A percentile compares a stretch with the other conserved stretches of the same genome.
Conservation (phyloP, 2,329 filamentous ascomycete genomes). For the Helminthosporium solani region DNA sequence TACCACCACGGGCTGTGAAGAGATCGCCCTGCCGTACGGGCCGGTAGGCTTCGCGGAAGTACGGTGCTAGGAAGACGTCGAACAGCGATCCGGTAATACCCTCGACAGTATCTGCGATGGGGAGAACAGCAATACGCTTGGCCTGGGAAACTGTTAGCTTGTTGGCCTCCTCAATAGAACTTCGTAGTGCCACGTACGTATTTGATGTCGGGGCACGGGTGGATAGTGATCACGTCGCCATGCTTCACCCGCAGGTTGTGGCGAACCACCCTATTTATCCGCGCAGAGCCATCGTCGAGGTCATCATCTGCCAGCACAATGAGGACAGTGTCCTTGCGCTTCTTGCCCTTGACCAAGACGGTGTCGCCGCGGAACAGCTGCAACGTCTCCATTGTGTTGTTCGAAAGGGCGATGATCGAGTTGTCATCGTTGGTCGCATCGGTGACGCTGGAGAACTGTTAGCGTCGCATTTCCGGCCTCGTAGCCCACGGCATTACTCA, state of each 20-base stretch:
- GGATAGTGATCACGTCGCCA: conserved; percentile 94
- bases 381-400: conserved; percentile 97
- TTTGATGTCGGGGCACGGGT: conserved; percentile 99
- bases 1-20: conserved; percentile 95
- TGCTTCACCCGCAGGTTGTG: conserved; percentile 99
- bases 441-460: conserved; percentile 70
- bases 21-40: conserved; percentile 96
- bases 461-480: conserved; percentile 17
- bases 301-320: conserved; percentile 98
- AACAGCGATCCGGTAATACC: conserved; percentile 96
- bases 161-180: background rate
- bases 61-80: conserved; percentile 97
- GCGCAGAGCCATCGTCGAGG: conserved; percentile 92
- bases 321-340: conserved; percentile 97
- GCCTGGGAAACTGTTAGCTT: conserved; percentile 59
- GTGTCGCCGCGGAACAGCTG: conserved; percentile 99
- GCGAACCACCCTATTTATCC: conserved; percentile 97
- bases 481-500: conserved; percentile 50
- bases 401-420: conserved; percentile 96
- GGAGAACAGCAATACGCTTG: conserved; percentile 97
- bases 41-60: conserved; percentile 98
- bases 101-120: conserved; percentile 97
- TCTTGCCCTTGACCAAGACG: conserved; percentile 97
- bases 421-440: conserved; percentile 99
- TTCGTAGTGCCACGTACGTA: conserved; percentile 66